Evolutionary conservation across 768 basidiomycete species (phyloP).

Genomic region (Mycena leptocephala): DNA sequence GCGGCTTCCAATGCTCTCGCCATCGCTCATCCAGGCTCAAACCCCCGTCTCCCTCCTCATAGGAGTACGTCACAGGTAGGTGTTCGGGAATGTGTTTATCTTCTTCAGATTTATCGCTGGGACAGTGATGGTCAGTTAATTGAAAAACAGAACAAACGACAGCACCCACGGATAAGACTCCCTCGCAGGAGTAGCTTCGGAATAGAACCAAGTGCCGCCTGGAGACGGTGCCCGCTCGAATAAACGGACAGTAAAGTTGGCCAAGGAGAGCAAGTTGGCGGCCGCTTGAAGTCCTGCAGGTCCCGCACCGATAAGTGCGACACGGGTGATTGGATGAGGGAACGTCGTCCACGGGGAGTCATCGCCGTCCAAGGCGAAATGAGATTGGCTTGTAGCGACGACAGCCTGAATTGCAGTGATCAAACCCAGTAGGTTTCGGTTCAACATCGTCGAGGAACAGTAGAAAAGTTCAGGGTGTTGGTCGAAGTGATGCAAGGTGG

Average conservation of each 20-base stretch:
- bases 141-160: not conserved
- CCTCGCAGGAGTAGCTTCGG: slow-evolving; percentile 33
- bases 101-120: not conserved
- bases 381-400: not conserved
- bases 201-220: slow-evolving; percentile 41
- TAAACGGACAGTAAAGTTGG: slow-evolving; percentile 34
- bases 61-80: slow-evolving; percentile 28
- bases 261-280: slow-evolving; percentile 13
- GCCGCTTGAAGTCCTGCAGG: slow-evolving; percentile 35
- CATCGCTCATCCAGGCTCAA: slow-evolving; percentile 31
- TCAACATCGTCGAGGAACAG: no score
- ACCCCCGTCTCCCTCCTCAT: slow-evolving; percentile 35
- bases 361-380: not conserved
- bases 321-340: slow-evolving; percentile 13
- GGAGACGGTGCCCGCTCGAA: slow-evolving; percentile 40
- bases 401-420: not conserved
- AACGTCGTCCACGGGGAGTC: slow-evolving; percentile 11
- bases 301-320: slow-evolving; percentile 31
- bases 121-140: not conserved
- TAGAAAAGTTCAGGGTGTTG: no score
- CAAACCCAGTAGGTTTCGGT: no score
- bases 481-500: no score
- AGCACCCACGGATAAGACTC: slow-evolving; percentile 38
- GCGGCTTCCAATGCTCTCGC: slow-evolving; percentile 39
- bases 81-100: not conserved